These are phyloP conservation scores for Xylaria sp. DNA, from an alignment of 2,329 filamentous ascomycete species.

Conservation along the genomic window DNA sequence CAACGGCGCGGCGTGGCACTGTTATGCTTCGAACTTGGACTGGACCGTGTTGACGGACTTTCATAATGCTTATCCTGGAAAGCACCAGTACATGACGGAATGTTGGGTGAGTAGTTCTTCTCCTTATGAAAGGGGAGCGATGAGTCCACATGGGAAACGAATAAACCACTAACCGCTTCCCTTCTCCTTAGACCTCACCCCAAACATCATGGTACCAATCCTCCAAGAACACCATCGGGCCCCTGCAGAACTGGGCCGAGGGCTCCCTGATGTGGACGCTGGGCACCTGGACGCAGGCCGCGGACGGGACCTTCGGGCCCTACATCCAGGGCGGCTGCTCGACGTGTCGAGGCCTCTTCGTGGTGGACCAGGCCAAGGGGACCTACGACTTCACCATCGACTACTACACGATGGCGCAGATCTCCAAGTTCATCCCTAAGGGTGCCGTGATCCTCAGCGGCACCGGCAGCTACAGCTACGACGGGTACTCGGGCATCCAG, in stretches of 20 bases:
- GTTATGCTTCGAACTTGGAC: constrained; percentile 52
- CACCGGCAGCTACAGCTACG: constrained; percentile 58
- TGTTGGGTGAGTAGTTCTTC: constrained; percentile 51
- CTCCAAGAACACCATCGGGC: constrained; percentile 56
- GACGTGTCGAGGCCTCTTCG: constrained; percentile 64
- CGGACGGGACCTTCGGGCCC: constrained; percentile 56
- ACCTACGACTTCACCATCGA: constrained; percentile 60
- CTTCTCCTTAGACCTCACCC: constrained; percentile 45
- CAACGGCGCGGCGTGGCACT: constrained; percentile 55
- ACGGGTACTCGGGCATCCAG: constrained; percentile 54
- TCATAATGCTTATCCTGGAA: constrained; percentile 53
- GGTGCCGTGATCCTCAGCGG: constrained; percentile 57
- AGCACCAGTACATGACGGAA: constrained; percentile 61
- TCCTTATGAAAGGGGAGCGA: neutral
- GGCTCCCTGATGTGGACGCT: constrained; percentile 59
- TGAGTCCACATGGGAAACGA: neutral
- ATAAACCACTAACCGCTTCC: neutral
- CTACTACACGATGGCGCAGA: constrained; percentile 66
- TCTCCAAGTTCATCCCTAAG: constrained; percentile 59
- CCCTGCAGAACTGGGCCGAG: constrained; percentile 60
- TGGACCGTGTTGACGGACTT: constrained; percentile 55
- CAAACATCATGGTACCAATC: constrained; percentile 53
- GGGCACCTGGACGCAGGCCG: constrained; percentile 50
- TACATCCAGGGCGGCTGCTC: constrained; percentile 56
- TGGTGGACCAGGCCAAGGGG: constrained; percentile 60